Conservation (phyloP, 768 basidiomycete species). For the Naematelia aurantialba region DNA sequence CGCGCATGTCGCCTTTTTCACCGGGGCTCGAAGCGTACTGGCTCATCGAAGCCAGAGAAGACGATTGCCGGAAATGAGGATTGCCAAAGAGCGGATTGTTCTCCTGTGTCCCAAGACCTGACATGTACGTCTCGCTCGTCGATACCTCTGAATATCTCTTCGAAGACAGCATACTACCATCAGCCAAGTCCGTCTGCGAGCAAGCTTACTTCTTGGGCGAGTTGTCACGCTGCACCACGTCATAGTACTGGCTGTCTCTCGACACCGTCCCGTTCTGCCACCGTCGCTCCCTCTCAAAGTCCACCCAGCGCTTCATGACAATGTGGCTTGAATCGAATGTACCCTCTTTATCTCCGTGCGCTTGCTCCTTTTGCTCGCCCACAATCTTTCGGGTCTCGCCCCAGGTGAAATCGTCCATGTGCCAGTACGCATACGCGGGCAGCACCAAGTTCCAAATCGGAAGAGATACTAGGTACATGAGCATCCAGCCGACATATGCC, state of each 20-base stretch:
- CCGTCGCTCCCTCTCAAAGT: conserved; percentile 91
- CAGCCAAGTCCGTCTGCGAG: conserved; percentile 5
- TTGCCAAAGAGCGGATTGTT: conserved; percentile 39
- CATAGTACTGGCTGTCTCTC: conserved; percentile 69
- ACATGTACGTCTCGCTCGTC: conserved; percentile 63
- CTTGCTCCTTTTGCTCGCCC: conserved; percentile 64
- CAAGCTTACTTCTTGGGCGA: conserved; percentile 53
- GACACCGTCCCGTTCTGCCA: conserved; percentile 86
- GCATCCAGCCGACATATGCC: conserved; percentile 95
- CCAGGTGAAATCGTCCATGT: conserved; percentile 81
- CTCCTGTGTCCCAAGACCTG: conserved; percentile 35
- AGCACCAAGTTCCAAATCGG: conserved; percentile 97
- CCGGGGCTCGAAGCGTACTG: conserved; percentile 26
- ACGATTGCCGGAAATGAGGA: conserved; percentile 39
- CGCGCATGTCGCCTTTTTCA: conserved; percentile 65
- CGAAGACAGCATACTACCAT: conserved; percentile 40
- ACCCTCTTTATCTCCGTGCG: conserved; percentile 91
- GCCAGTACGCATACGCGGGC: conserved; percentile 96
- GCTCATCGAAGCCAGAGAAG: conserved; percentile 41
- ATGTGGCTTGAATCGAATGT: conserved; percentile 95
- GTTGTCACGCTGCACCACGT: conserved; percentile 51
- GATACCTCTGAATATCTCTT: conserved; percentile 73
- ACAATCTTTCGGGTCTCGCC: conserved; percentile 82
- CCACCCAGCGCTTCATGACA: conserved; percentile 98
- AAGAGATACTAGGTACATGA: conserved; percentile 83